A percentile compares a stretch with the other conserved stretches of the same genome.
Conservation (phyloP, 2,329 filamentous ascomycete species). For the Dactylellina cionopaga region DNA sequence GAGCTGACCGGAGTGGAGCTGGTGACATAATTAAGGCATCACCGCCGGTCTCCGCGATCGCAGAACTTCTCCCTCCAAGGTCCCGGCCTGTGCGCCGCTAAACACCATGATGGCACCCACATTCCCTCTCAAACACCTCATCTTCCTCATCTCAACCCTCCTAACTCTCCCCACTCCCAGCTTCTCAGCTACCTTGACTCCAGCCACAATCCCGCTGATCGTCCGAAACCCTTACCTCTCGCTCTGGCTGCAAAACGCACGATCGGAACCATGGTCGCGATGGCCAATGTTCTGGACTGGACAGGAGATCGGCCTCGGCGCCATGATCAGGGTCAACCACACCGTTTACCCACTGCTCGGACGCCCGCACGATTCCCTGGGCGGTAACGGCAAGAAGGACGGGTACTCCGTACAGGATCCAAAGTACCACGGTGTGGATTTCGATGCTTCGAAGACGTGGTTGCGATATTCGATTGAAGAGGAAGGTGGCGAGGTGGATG, state of each 20-base stretch:
- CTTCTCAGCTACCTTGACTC: slow-evolving; percentile 66
- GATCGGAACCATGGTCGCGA: slow-evolving; percentile 78
- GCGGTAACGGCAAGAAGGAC: slow-evolving; percentile 13
- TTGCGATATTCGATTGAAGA: slow-evolving; percentile 62
- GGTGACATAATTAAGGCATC: background rate
- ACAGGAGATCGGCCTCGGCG: slow-evolving; percentile 68
- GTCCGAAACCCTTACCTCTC: slow-evolving; percentile 72
- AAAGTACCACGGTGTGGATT: slow-evolving; percentile 63
- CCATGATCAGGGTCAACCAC: slow-evolving; percentile 64
- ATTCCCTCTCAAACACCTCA: background rate
- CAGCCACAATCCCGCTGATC: slow-evolving; percentile 68
- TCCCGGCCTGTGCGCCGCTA: background rate
- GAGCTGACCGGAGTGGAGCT: background rate
- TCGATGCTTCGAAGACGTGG: slow-evolving; percentile 66
- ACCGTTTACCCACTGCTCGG: slow-evolving; percentile 67
- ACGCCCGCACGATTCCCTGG: slow-evolving; percentile 63
- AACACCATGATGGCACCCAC: background rate
- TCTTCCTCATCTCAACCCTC: background rate
- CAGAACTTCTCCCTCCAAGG: too few relatives aligned
- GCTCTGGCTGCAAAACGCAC: slow-evolving; percentile 72
- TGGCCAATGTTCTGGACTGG: slow-evolving; percentile 91
- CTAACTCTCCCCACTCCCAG: slow-evolving; percentile 49
- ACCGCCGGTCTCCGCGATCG: too few relatives aligned
- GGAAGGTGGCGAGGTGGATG: slow-evolving; percentile 58
- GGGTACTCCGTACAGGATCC: slow-evolving; percentile 63